Conservation (phyloP, 1,139 yeast genomes). For the Suzukiozyma palmioleophila region DNA sequence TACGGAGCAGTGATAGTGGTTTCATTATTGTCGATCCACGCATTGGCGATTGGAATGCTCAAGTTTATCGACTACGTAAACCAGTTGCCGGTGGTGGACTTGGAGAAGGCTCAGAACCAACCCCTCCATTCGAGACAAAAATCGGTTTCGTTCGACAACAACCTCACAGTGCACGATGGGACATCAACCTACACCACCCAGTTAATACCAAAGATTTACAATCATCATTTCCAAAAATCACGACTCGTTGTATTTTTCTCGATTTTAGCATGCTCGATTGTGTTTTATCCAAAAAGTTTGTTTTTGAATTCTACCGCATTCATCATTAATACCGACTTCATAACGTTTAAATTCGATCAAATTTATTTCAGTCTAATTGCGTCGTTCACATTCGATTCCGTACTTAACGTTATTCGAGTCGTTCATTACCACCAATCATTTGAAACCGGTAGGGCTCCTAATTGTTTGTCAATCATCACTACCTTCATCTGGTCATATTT, state of each 20-base stretch:
- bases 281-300: not conserved
- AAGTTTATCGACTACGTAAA: not conserved
- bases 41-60: not conserved
- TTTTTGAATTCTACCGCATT: not conserved
- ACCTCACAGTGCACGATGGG: not conserved
- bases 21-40: not conserved
- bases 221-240: not conserved
- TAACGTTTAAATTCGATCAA: not conserved
- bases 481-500: not conserved
- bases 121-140: not conserved
- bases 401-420: not conserved
- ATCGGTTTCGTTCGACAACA: not conserved
- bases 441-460: not conserved
- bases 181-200: not conserved
- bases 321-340: not conserved
- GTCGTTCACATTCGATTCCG: not conserved
- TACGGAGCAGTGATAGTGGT: not conserved
- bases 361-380: constrained; percentile 1
- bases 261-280: not conserved
- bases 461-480: not conserved
- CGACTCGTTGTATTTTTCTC: not conserved
- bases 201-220: not conserved
- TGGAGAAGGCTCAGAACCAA: not conserved
- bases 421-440: not conserved
- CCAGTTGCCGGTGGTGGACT: not conserved